Evolutionary conservation across 306 rosid genomes (phyloP), one percentile per base, ranked within the genome.

Genomic region (Cicer yamashitae): DNA sequence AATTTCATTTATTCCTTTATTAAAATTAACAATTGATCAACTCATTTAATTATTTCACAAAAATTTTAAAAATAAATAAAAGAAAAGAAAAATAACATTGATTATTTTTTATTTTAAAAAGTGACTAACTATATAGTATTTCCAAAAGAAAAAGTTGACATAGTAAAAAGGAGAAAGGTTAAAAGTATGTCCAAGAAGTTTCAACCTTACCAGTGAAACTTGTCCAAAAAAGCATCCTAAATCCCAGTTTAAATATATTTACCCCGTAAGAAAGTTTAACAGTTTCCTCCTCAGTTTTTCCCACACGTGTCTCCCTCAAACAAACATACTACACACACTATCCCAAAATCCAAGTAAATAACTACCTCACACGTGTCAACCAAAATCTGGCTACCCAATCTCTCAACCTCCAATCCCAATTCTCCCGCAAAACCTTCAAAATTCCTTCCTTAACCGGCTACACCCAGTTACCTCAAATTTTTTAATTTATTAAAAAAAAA

Each of bases 321-420:
- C 61, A 15, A 8, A 50, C 34, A 8, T 8, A 7, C 44, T 34
- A 9, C 34, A n/a, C 30, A 25, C 63, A 34, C 2, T 6, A n/a
- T 60, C 43, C 44, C 61, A 51, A 75, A 13, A 39, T 30, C 2
- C 53, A 12, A 68, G 39, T 5, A 15, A 69, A 59, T 51, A 2
- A 34, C 5, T 0, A 5, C 64, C 73, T 7, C 72, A 81, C 89
- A 79, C 88, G 87, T 82, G 76, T 84, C 54, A 1, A 5, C 39
- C 18, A 74, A 5, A 39, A 58, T 67, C 18, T 39, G 39, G 53
- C 13, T 17, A 6, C 41, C 70, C 51, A 9, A 8, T 10, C 40
- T 63, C 65, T 67, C 43, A 47, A 47, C 38, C 2, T 8, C 70
- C 74, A 64, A 61, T 52, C 17, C 9, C 43, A 15, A 30, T 6